Percentiles rank a stretch among this genome's conserved stretches.
phyloP scores from a whole-genome alignment of 805 yeast genomes.

The Grigorovia humatica region DNA sequence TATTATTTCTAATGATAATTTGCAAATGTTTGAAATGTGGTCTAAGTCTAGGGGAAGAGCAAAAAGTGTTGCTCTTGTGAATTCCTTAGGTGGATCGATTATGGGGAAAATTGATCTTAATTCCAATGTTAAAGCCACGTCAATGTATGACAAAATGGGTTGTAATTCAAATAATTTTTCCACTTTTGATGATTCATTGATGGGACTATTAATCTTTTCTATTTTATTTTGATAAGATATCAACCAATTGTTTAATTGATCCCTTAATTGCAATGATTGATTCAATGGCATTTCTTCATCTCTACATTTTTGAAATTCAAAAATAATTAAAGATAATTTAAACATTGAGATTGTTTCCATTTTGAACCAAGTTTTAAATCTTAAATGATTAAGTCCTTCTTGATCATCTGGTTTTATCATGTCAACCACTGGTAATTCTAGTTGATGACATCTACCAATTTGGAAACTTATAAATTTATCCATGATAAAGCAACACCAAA shows the following conservation, averaged over 20 bases:
- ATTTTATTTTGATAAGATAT: neutral
- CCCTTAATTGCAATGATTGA: conserved; percentile 9
- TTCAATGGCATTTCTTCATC: conserved; percentile 13
- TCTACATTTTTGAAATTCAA: conserved; percentile 12
- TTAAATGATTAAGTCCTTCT: neutral
- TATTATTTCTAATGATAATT: conserved; percentile 21
- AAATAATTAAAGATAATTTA: conserved; percentile 12
- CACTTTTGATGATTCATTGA: neutral
- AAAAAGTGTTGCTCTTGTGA: neutral
- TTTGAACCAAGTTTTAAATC: conserved; percentile 13
- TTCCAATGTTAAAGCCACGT: conserved; percentile 17
- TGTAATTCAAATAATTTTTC: conserved; percentile 6
- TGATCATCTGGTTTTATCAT: conserved; percentile 12
- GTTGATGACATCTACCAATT: conserved; percentile 36
- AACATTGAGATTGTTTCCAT: conserved; percentile 14
- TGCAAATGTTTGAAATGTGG: conserved; percentile 5
- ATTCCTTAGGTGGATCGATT: conserved; percentile 8
- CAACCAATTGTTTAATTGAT: conserved; percentile 11
- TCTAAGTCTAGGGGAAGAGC: conserved; percentile 7
- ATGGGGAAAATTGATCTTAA: conserved; percentile 13
- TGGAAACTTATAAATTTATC: conserved; percentile 46
- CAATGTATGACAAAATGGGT: conserved; percentile 16
- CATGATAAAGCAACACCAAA: conserved; percentile 44
- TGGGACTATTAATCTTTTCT: neutral
- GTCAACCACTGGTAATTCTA: conserved; percentile 15